phyloP scores from a whole-genome alignment of 768 basidiomycete species.

The Panus rudis region DNA sequence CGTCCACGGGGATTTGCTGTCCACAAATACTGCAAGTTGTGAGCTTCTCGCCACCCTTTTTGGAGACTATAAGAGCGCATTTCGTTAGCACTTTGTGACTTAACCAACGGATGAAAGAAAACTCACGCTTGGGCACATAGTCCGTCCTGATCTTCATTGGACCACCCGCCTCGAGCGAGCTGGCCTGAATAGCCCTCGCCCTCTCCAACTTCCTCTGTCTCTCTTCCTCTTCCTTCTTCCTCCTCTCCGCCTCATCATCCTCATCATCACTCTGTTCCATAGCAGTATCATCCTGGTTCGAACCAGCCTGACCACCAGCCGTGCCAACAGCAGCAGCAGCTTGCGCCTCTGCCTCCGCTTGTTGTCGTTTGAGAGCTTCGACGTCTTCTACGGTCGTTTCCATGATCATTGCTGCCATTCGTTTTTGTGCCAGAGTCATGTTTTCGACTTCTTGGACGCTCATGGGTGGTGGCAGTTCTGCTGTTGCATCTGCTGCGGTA shows the following conservation, averaged over 20 bases:
- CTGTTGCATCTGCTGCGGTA: constrained; percentile 82
- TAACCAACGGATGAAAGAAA: not conserved
- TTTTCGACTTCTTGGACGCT: constrained; percentile 90
- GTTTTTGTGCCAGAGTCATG: constrained; percentile 95
- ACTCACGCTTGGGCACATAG: constrained; percentile 88
- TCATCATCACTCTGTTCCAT: constrained; percentile 88
- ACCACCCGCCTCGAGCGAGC: constrained; percentile 61
- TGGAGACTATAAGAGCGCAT: constrained; percentile 42
- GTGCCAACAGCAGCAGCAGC: constrained; percentile 74
- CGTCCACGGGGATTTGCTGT: constrained; percentile 94
- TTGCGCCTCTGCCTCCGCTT: constrained; percentile 81
- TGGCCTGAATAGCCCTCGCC: constrained; percentile 76
- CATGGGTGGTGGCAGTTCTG: constrained; percentile 96
- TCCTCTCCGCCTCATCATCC: constrained; percentile 52
- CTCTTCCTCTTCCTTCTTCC: constrained; percentile 66
- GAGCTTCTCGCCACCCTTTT: constrained; percentile 55
- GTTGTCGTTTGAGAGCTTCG: constrained; percentile 71
- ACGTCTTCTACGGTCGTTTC: constrained; percentile 87
- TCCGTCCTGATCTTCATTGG: constrained; percentile 95
- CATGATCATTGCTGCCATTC: constrained; percentile 98
- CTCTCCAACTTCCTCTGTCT: constrained; percentile 63
- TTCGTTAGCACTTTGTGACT: constrained; percentile 2
- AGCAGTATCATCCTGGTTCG: constrained; percentile 57
- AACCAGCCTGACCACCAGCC: constrained; percentile 46
- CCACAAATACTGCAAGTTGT: constrained; percentile 91